phyloP scores from a whole-genome alignment of 169 alveolate species.

The Cryptosporidium meleagridis region DNA sequence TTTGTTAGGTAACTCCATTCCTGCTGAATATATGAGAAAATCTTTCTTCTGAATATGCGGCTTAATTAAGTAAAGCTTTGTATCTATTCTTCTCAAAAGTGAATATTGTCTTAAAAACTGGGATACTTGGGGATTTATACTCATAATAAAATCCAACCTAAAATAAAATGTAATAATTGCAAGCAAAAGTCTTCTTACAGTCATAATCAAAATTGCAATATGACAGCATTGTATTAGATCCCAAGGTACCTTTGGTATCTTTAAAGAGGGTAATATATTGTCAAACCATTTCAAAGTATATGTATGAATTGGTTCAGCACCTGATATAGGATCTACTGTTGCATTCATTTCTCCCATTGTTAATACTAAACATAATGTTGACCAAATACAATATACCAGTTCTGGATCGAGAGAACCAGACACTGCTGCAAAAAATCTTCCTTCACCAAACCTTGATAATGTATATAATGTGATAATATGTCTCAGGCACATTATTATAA shows the following conservation, averaged over 20 bases:
- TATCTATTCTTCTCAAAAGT: conserved; percentile 57
- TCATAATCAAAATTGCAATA: conserved; percentile 57
- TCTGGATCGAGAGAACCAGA: conserved; percentile 73
- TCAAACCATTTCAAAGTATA: conserved; percentile 39
- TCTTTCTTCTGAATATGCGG: conserved; percentile 60
- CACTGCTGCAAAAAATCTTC: conserved; percentile 71
- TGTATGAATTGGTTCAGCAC: conserved; percentile 8
- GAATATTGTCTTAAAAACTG: conserved; percentile 49
- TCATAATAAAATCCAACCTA: conserved; percentile 72
- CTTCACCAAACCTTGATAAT: conserved; percentile 53
- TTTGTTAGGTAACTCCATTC: background rate
- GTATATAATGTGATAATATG: conserved; percentile 48
- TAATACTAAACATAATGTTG: conserved; percentile 40
- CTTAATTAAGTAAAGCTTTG: conserved; percentile 56
- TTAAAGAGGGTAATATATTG: conserved; percentile 14
- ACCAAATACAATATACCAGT: conserved; percentile 68
- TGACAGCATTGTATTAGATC: conserved; percentile 55
- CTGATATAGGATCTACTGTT: background rate
- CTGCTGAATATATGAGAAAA: conserved; percentile 38
- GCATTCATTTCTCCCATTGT: conserved; percentile 26
- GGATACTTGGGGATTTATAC: conserved; percentile 59
- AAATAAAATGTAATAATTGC: conserved; percentile 56
- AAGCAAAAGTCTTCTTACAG: conserved; percentile 57
- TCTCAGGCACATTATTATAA: conserved; percentile 53
- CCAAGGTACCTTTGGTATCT: conserved; percentile 72